phyloP scores from a whole-genome alignment of 2,329 filamentous ascomycete species.

The Arthrinium phaeospermum region DNA sequence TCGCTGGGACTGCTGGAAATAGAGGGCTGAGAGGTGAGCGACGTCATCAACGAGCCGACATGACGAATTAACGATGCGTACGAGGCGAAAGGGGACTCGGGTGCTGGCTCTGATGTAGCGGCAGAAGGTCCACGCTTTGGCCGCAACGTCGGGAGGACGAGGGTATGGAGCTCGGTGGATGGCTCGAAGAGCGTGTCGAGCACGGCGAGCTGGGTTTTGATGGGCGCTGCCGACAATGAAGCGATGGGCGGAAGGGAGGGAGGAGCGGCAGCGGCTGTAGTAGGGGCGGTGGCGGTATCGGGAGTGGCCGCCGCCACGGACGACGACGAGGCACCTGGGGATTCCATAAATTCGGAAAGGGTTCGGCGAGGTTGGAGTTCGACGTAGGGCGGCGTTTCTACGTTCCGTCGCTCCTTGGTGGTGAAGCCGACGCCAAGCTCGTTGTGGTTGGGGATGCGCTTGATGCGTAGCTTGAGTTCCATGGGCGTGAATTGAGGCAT shows the following conservation, averaged over 20 bases:
- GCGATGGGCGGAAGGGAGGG: slow-evolving; percentile 61
- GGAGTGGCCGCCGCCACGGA: slow-evolving; percentile 9
- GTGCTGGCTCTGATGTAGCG: background rate
- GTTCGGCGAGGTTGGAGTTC: slow-evolving; percentile 22
- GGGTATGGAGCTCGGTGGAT: slow-evolving; percentile 72
- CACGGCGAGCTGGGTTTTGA: slow-evolving; percentile 58
- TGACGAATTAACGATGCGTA: slow-evolving; percentile 74
- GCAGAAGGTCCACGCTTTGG: slow-evolving; percentile 72
- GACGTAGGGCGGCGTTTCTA: slow-evolving; percentile 22
- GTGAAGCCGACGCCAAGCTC: slow-evolving; percentile 24
- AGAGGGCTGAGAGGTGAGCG: slow-evolving; percentile 57
- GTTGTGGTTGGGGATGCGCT: slow-evolving; percentile 22
- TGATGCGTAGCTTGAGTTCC: slow-evolving; percentile 23
- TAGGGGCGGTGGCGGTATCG: slow-evolving; percentile 10
- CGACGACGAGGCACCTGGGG: slow-evolving; percentile 13
- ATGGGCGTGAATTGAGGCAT: slow-evolving; percentile 27
- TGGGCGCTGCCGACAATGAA: slow-evolving; percentile 60
- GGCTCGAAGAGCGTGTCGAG: slow-evolving; percentile 88
- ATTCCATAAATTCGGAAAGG: slow-evolving; percentile 9
- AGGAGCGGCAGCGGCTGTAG: slow-evolving; percentile 17
- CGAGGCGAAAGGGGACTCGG: slow-evolving; percentile 58
- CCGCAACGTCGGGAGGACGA: slow-evolving; percentile 72
- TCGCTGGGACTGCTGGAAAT: slow-evolving; percentile 39
- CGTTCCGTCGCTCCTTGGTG: slow-evolving; percentile 22
- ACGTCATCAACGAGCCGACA: slow-evolving; percentile 67